phyloP scores from a whole-genome alignment of 768 basidiomycete species.

The Holtermanniella nyarrowii region DNA sequence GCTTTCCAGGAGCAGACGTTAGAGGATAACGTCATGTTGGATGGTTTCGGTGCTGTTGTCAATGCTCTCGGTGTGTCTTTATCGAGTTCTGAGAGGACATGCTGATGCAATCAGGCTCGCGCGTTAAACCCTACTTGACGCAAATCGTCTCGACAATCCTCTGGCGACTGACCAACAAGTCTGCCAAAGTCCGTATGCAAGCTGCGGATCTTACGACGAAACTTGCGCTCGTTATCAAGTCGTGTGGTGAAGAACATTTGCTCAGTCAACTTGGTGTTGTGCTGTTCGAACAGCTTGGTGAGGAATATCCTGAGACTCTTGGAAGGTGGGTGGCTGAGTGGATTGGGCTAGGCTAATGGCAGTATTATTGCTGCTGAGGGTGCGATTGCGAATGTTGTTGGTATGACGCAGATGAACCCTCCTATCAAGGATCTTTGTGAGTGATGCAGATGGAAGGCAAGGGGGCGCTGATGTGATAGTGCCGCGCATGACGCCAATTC shows the following conservation, averaged over 20 bases:
- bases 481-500: conserved; percentile 99
- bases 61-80: conserved; percentile 60
- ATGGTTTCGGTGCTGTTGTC: conserved; percentile 95
- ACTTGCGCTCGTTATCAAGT: conserved; percentile 94
- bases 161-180: conserved; percentile 99
- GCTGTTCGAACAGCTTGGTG: conserved; percentile 94
- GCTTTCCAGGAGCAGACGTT: conserved; percentile 99
- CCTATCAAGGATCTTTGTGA: conserved; percentile 96
- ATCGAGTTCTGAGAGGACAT: background rate
- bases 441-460: conserved; percentile 42
- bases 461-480: conserved; percentile 49
- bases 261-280: conserved; percentile 93
- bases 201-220: conserved; percentile 97
- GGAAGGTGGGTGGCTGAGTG: conserved; percentile 48
- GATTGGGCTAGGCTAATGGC: conserved; percentile 8
- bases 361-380: conserved; percentile 98
- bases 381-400: conserved; percentile 97
- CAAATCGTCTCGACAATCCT: conserved; percentile 98
- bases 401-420: conserved; percentile 99
- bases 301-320: conserved; percentile 97
- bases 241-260: conserved; percentile 92
- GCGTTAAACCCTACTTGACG: conserved; percentile 95
- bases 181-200: conserved; percentile 96
- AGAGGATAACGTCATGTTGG: conserved; percentile 98
- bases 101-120: conserved; percentile 51